Conservation (phyloP, 495 filamentous ascomycete species). For the Neurospora sp. region DNA sequence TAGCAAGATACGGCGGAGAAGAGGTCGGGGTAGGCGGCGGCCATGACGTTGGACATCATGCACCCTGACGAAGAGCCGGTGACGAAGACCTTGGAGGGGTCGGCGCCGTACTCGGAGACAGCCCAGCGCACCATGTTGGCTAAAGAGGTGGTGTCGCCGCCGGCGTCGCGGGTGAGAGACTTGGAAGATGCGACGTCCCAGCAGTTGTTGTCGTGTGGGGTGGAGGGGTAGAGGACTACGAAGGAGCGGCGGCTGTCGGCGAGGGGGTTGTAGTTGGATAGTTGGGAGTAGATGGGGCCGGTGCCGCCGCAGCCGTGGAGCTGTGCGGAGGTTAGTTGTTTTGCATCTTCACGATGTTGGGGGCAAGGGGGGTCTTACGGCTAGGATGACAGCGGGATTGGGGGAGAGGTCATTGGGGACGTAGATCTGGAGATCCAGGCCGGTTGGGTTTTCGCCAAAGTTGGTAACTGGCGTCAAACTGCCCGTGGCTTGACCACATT, state of each 20-base stretch:
- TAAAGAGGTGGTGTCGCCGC: constrained; percentile 39
- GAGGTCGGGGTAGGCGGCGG: constrained; percentile 28
- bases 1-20: constrained; percentile 31
- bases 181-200: constrained; percentile 37
- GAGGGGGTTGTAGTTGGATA: constrained; percentile 26
- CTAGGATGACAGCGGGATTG: constrained; percentile 30
- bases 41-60: constrained; percentile 41
- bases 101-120: constrained; percentile 32
- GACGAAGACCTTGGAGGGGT: constrained; percentile 34
- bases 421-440: constrained; percentile 30
- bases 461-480: constrained; percentile 4
- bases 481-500: not conserved
- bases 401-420: constrained; percentile 23
- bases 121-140: constrained; percentile 44
- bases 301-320: constrained; percentile 33
- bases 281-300: constrained; percentile 28
- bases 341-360: not conserved
- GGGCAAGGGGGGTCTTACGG: constrained; percentile 16
- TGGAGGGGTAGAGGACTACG: constrained; percentile 37
- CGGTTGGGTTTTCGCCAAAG: constrained; percentile 31
- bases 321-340: constrained; percentile 1
- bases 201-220: constrained; percentile 31
- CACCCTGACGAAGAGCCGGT: constrained; percentile 38
- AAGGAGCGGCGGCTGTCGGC: constrained; percentile 32
- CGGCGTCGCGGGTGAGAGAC: constrained; percentile 38